phyloP scores from a whole-genome alignment of 2,329 filamentous ascomycete species.

The Aspergillus spinulosporus region DNA sequence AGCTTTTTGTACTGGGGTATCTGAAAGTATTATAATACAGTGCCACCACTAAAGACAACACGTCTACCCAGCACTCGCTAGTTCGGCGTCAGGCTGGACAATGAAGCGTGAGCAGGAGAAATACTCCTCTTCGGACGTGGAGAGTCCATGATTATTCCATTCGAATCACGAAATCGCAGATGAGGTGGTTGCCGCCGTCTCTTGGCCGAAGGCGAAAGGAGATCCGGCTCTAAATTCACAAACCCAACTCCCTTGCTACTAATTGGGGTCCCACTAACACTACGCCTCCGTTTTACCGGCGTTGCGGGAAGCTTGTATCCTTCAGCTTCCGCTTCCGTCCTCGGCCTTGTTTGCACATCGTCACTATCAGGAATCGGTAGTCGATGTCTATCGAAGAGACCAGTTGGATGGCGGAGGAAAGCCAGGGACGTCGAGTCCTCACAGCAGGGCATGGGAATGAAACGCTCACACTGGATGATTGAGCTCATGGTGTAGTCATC shows the following conservation, averaged over 20 bases:
- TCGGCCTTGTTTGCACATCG: conserved; percentile 1
- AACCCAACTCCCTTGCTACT: not conserved
- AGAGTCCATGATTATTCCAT: conserved; percentile 24
- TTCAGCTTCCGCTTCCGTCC: not conserved
- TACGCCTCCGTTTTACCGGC: conserved; percentile 19
- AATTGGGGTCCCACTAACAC: not conserved
- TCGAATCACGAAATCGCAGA: conserved; percentile 18
- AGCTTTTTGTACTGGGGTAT: not conserved
- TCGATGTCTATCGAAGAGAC: conserved; percentile 42
- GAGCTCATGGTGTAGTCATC: conserved; percentile 60
- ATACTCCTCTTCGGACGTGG: conserved; percentile 6
- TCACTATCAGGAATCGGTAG: conserved; percentile 38
- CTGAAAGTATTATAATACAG: not conserved
- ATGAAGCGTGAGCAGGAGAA: not conserved
- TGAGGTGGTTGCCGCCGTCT: conserved; percentile 16
- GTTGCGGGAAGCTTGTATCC: not conserved
- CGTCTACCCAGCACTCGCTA: no score
- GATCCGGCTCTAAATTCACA: conserved; percentile 6
- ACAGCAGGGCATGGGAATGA: conserved; percentile 46
- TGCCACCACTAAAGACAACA: no score
- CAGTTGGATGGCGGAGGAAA: conserved; percentile 30
- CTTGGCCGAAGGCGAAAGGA: conserved; percentile 18
- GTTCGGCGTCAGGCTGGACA: no score
- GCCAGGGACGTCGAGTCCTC: conserved; percentile 28
- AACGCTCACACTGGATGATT: conserved; percentile 59